phyloP scores from a whole-genome alignment of 805 yeast species.

The Candida ortonii region DNA sequence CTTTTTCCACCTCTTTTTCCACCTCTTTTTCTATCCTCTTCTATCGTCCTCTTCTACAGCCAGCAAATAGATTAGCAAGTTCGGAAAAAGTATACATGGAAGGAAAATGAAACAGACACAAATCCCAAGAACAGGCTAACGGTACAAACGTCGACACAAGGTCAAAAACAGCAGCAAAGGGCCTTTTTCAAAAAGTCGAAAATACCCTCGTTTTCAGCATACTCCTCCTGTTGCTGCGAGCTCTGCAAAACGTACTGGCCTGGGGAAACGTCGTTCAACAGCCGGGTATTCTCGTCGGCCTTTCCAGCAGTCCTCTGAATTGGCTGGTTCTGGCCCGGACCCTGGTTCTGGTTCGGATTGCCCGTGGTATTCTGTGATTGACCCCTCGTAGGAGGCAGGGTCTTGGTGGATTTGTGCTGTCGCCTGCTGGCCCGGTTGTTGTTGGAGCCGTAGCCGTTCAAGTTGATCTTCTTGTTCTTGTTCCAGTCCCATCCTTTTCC shows the following conservation, averaged over 20 bases:
- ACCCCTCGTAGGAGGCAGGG: constrained; percentile 18
- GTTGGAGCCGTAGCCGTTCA: constrained; percentile 70
- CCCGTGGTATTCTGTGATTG: constrained; percentile 24
- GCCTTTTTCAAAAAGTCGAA: constrained; percentile 18
- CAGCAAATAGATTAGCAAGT: too few species aligned
- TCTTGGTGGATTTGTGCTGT: constrained; percentile 20
- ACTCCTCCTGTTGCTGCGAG: constrained; percentile 7
- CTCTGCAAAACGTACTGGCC: constrained; percentile 13
- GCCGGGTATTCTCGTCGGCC: constrained; percentile 19
- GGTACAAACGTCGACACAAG: background rate
- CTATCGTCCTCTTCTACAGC: constrained; percentile 6
- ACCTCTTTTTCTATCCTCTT: constrained; percentile 7
- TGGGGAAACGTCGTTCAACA: constrained; percentile 11
- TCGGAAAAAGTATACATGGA: constrained; percentile 4
- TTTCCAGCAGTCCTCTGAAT: constrained; percentile 14
- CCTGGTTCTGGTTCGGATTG: constrained; percentile 16
- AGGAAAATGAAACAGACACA: constrained; percentile 1
- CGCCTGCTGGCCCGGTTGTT: constrained; percentile 26
- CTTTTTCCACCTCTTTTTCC: too few species aligned
- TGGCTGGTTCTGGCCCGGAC: constrained; percentile 4
- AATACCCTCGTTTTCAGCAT: constrained; percentile 13
- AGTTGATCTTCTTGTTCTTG: constrained; percentile 72
- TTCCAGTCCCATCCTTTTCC: constrained; percentile 81
- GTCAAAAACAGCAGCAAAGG: constrained; percentile 24
- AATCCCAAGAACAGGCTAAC: background rate